Evolutionary conservation across 75 land plant species (phyloP).

Genomic region (Sequoia sempervirens): DNA sequence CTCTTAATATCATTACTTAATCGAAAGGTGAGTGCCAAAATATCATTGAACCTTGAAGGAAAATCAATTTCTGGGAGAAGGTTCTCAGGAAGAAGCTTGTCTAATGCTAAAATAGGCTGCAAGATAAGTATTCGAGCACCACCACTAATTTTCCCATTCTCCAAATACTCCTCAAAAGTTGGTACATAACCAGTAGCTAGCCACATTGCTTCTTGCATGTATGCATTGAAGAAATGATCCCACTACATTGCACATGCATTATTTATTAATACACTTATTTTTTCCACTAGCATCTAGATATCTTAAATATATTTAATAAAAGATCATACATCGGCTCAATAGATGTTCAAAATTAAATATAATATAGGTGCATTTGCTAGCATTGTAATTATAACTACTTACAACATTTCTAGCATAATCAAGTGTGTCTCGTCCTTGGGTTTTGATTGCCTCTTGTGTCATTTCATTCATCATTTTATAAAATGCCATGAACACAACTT

Average conservation of each 20-base stretch:
- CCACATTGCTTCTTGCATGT: background rate
- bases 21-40: background rate
- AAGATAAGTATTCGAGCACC: background rate
- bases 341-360: no score
- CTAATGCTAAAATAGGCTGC: background rate
- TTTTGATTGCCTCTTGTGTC: background rate
- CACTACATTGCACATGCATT: background rate
- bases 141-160: background rate
- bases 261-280: no score
- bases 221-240: background rate
- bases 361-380: no score
- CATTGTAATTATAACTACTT: background rate
- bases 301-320: no score
- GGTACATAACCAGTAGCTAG: background rate
- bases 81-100: background rate
- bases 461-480: no score
- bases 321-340: no score
- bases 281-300: no score
- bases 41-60: background rate
- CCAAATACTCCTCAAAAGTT: background rate
- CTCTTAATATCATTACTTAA: background rate
- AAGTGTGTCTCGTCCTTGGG: conserved; percentile 15
- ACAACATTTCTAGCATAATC: conserved; percentile 17
- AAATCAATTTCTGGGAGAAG: background rate
- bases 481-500: no score